Conservation (phyloP, 23 red algal genomes). For the Gracilaria vermiculophylla region DNA sequence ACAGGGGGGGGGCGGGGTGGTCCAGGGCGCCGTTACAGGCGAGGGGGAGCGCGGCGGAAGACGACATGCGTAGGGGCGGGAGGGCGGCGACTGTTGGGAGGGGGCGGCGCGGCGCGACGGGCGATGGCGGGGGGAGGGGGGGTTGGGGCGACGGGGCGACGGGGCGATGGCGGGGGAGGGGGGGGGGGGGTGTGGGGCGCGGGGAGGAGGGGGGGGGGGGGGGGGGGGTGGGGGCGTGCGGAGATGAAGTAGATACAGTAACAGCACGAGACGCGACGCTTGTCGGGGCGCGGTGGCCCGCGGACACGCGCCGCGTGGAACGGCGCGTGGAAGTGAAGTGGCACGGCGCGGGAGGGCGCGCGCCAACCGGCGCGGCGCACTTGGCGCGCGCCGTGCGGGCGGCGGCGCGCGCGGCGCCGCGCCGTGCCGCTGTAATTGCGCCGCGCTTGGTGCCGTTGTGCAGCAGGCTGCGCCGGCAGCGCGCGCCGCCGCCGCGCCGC, state of each 20-base stretch:
- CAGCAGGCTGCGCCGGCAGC: no score
- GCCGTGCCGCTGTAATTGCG: no score
- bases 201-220: background rate
- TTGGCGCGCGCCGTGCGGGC: background rate
- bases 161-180: background rate
- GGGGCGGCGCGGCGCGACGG: constrained; percentile 2
- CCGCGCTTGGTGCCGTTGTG: no score
- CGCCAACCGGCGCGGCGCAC: background rate
- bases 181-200: background rate
- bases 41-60: background rate
- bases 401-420: no score
- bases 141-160: background rate
- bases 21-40: background rate
- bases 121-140: background rate
- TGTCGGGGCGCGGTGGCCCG: background rate
- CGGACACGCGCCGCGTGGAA: constrained; percentile 1
- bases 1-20: background rate
- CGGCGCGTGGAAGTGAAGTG: background rate
- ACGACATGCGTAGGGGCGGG: background rate
- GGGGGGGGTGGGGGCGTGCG: background rate
- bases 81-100: background rate
- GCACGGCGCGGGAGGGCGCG: background rate
- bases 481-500: background rate
- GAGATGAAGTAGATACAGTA: background rate
- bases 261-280: no score